Evolutionary conservation across 2,329 filamentous ascomycete genomes (phyloP).

Genomic region (Didymella segeticola): DNA sequence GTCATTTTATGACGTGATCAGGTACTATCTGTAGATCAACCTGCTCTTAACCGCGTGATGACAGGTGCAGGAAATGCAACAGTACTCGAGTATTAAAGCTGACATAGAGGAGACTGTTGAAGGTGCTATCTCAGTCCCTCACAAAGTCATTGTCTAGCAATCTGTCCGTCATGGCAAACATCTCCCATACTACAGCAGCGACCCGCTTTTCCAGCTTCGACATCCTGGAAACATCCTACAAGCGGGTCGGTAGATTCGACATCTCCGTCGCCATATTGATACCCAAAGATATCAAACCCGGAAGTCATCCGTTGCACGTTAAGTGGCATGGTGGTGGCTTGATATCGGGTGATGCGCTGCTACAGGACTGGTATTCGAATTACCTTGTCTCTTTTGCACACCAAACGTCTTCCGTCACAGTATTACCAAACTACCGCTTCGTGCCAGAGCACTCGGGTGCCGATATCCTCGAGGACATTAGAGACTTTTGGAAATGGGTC

Average conservation of each 20-base stretch:
- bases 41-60: background rate
- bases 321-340: slow-evolving; percentile 52
- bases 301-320: slow-evolving; percentile 39
- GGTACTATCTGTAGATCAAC: too few species aligned
- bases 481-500: slow-evolving; percentile 55
- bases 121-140: too few species aligned
- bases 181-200: slow-evolving; percentile 11
- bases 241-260: slow-evolving; percentile 37
- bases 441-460: slow-evolving; percentile 53
- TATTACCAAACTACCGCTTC: slow-evolving; percentile 56
- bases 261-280: slow-evolving; percentile 42
- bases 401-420: slow-evolving; percentile 49
- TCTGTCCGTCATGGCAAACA: background rate
- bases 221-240: slow-evolving; percentile 45
- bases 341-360: slow-evolving; percentile 22
- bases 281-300: slow-evolving; percentile 30
- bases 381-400: slow-evolving; percentile 45
- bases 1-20: too few species aligned
- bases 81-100: too few species aligned
- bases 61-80: background rate
- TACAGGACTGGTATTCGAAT: slow-evolving; percentile 18
- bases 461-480: slow-evolving; percentile 54
- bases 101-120: too few species aligned
- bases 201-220: slow-evolving; percentile 40
- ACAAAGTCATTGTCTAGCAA: background rate